Percentiles rank a stretch among this genome's conserved stretches.
Evolutionary conservation across 257 asterid species (phyloP).

Genomic region (Gentiana dahurica): DNA sequence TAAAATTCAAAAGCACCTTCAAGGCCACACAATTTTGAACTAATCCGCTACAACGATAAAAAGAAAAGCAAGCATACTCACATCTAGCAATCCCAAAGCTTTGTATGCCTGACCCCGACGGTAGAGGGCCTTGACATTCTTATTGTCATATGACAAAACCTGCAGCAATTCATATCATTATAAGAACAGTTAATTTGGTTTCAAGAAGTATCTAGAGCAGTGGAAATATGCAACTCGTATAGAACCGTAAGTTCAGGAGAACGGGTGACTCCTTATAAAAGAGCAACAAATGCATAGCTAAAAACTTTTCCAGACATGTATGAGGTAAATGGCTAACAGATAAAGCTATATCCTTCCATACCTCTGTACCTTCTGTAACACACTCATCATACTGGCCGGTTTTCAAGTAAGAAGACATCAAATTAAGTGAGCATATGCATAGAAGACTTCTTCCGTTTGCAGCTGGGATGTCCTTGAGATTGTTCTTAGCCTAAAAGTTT

Average conservation of each 20-base stretch:
- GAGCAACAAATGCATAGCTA: too few relatives aligned
- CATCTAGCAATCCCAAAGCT: conserved; percentile 57
- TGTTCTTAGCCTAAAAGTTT: conserved; percentile 66
- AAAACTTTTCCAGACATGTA: too few relatives aligned
- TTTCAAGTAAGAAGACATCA: conserved; percentile 94
- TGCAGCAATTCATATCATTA: conserved; percentile 16
- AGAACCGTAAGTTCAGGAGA: too few relatives aligned
- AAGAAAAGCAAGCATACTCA: conserved; percentile 27
- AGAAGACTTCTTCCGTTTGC: conserved; percentile 56
- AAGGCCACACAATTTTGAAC: not conserved
- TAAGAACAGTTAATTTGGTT: not conserved
- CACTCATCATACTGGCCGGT: conserved; percentile 73
- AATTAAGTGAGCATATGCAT: conserved; percentile 78
- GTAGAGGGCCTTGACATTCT: conserved; percentile 82
- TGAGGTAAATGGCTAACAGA: not conserved
- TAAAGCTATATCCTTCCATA: conserved; percentile 16
- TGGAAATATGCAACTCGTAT: not conserved
- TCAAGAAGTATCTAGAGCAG: not conserved
- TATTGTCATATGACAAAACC: conserved; percentile 67
- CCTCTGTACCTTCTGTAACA: conserved; percentile 88
- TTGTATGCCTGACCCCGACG: conserved; percentile 92
- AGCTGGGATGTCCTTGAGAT: conserved; percentile 54
- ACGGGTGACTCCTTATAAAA: too few relatives aligned
- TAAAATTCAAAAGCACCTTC: not conserved
- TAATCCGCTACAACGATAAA: conserved; percentile 1